Base-by-base conservation (phyloP, 768 basidiomycete genomes). In the Suillus tomentosus region DNA sequence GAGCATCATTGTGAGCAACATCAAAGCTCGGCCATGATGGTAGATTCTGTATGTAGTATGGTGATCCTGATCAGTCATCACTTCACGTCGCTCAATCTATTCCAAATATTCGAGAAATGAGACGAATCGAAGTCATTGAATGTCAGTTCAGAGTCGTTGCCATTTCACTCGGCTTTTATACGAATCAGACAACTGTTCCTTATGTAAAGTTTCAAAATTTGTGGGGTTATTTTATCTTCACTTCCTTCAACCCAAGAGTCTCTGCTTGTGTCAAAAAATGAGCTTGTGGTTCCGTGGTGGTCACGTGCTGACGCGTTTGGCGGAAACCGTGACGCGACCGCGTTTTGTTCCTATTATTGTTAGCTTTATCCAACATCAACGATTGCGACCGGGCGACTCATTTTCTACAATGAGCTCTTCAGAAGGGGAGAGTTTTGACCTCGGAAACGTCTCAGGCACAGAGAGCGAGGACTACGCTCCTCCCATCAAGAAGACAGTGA, bases 1-100 rank as follows among this genome's bases (percentile, higher is more conserved):
- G 91, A 88, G 84, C 65, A 79, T 94, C 62, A 93, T 94, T 67
- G 89, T 91, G 68, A 86, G 80, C 78, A 89, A 87, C 68, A 81
- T 89, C 73, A 89, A 89, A 71, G 73, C 80, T 67, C 85, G 82
- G 67, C 87, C 87, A 3, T 84, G 65, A 74, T 54, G 10, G 45
- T 40, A 58, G 39, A 17, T 42, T 58, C 9, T 27, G 24, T 40
- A 17, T 57, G 56, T 27, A 27, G 17, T 13, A 19, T 17, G 10
- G 24, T 17, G 10, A 27, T 19, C 15, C 15, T 2, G 9, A 53
- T 31, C 31, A 40, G 53, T 34, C 19, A 36, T n/a, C 40, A 7
- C 24, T 24, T 5, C 48, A 50, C 22, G 37, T 24, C 15, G 15
- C 39, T 19, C 24, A 57, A 58, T 42, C 56, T 15, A 24, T 24